Evolutionary conservation across 2,329 filamentous ascomycete species (phyloP).

Genomic region (Fusarium equiseti): DNA sequence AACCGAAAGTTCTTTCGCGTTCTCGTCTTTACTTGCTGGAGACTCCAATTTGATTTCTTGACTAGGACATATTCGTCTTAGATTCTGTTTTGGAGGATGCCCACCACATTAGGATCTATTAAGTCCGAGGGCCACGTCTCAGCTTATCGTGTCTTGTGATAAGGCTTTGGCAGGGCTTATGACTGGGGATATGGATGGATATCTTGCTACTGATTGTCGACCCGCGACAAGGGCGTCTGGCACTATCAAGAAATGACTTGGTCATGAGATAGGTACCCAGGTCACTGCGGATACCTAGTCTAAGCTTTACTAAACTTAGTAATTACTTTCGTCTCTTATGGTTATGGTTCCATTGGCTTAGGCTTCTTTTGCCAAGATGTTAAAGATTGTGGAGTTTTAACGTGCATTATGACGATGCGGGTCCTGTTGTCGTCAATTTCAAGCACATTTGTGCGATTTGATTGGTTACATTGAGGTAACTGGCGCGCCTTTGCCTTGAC

Average conservation of each 20-base stretch:
- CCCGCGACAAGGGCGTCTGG: too few relatives aligned
- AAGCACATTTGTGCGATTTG: fast-evolving
- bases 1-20: not conserved
- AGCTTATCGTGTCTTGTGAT: not conserved
- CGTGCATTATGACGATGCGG: not conserved
- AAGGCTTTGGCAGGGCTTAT: not conserved
- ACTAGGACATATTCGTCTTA: not conserved
- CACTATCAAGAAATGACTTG: too few relatives aligned
- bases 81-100: not conserved
- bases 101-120: not conserved
- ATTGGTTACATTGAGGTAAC: not conserved
- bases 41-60: not conserved
- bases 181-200: fast-evolving
- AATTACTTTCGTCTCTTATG: not conserved
- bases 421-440: not conserved
- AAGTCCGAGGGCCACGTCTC: not conserved
- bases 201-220: too few relatives aligned
- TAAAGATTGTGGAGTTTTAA: not conserved
- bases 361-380: not conserved
- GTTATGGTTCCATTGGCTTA: not conserved
- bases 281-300: too few relatives aligned
- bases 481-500: slow-evolving; percentile 14
- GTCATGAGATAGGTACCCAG: too few relatives aligned
- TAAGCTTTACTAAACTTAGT: not conserved
- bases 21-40: not conserved